A percentile compares a stretch with the other conserved stretches of the same genome.
phyloP scores from a whole-genome alignment of 2,329 filamentous ascomycete species.

The Mariannaea elegans region DNA sequence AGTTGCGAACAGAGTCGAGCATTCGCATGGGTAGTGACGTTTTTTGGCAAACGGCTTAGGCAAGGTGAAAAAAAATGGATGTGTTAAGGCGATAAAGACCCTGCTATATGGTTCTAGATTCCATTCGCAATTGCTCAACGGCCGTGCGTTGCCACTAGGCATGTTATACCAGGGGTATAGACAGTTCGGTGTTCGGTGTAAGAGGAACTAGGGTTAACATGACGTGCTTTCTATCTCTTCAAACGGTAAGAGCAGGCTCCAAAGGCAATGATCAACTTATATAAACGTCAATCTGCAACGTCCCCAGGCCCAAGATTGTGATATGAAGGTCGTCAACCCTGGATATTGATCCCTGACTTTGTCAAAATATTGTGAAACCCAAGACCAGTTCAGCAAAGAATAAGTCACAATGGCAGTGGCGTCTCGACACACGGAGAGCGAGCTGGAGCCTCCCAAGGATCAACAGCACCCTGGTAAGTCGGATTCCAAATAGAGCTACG shows the following conservation, averaged over 20 bases:
- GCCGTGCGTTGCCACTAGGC: slow-evolving; percentile 16
- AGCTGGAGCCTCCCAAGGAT: slow-evolving; percentile 40
- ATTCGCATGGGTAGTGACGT: slow-evolving; percentile 2
- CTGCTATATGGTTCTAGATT: slow-evolving; percentile 13
- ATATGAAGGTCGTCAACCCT: neutral
- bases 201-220: slow-evolving; percentile 13
- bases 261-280: slow-evolving; percentile 7
- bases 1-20: neutral
- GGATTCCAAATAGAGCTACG: no score
- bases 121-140: slow-evolving; percentile 6
- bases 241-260: slow-evolving; percentile 9
- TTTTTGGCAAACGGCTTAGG: slow-evolving; percentile 2
- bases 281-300: slow-evolving; percentile 30
- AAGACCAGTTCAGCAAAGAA: neutral
- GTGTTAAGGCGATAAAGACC: neutral
- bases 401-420: slow-evolving; percentile 24
- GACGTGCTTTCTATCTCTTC: slow-evolving; percentile 11
- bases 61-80: no score
- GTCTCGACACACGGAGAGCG: slow-evolving; percentile 34
- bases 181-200: neutral
- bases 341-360: neutral
- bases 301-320: slow-evolving; percentile 3
- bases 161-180: slow-evolving; percentile 1
- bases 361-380: neutral
- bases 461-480: slow-evolving; percentile 42